Percentiles rank a stretch among this genome's conserved stretches.
Evolutionary conservation across 768 basidiomycete species (phyloP).

Genomic region (Crucibulum laeve): DNA sequence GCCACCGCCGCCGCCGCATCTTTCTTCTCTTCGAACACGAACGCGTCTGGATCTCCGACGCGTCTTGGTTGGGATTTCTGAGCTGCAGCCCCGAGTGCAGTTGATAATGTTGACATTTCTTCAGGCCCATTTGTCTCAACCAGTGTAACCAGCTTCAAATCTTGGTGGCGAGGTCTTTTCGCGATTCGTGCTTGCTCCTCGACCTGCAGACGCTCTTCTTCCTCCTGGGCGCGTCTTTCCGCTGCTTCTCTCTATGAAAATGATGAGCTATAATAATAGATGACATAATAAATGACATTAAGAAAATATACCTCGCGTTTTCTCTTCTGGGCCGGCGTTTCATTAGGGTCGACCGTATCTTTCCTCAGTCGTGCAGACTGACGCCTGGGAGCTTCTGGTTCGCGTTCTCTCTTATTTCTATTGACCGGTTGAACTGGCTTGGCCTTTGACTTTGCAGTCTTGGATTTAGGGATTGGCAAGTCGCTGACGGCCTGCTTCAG

Average conservation of each 20-base stretch:
- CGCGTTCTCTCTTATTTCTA: conserved; percentile 31
- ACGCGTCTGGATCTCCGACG: conserved; percentile 44
- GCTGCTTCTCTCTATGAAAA: conserved; percentile 43
- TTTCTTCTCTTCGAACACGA: conserved; percentile 42
- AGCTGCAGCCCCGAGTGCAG: conserved; percentile 36
- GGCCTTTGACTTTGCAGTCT: conserved; percentile 32
- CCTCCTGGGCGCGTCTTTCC: conserved; percentile 45
- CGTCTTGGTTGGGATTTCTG: conserved; percentile 31
- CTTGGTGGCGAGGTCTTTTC: conserved; percentile 64
- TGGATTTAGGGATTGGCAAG: conserved; percentile 40
- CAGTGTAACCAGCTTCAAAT: conserved; percentile 56
- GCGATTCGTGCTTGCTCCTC: conserved; percentile 62
- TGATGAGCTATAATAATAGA: not conserved
- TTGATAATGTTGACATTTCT: conserved; percentile 42
- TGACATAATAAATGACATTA: not conserved
- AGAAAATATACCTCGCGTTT: conserved; percentile 55
- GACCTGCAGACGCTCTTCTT: conserved; percentile 54
- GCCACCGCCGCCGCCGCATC: conserved; percentile 44
- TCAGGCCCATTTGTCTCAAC: conserved; percentile 44
- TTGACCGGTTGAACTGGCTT: conserved; percentile 62
- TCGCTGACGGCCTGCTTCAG: conserved; percentile 50
- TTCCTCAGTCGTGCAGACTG: conserved; percentile 62
- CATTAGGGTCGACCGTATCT: conserved; percentile 47
- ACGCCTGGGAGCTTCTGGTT: conserved; percentile 50
- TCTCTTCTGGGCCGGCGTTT: conserved; percentile 58